Base-by-base conservation (phyloP, 1,139 yeast species). In the Candida anutae region DNA sequence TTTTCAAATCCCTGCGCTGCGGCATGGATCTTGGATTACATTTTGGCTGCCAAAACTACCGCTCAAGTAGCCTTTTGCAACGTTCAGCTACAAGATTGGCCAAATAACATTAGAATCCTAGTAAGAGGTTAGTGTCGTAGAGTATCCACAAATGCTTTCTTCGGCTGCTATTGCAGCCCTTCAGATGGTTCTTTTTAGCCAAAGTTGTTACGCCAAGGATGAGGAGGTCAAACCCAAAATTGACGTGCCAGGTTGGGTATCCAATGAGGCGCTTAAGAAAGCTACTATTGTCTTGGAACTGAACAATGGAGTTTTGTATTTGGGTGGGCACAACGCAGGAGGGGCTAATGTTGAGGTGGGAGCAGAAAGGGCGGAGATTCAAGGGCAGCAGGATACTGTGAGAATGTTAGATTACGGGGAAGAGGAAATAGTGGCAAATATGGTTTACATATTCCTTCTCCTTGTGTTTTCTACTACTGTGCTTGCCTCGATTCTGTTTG, bases 371-470 rank as follows among this genome's bases (percentile, higher is more conserved):
- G 10, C 6, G 13, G 22, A 20, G 11, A 3, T 9, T 5, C 17
- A n/a, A n/a, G n/a, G n/a, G n/a, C n/a, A n/a, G n/a, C n/a, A n/a
- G n/a, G n/a, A n/a, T n/a, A n/a, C n/a, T n/a, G n/a, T n/a, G n/a
- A n/a, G n/a, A n/a, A n/a, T n/a, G n/a, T n/a, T n/a, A n/a, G n/a
- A n/a, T n/a, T n/a, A n/a, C n/a, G n/a, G n/a, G n/a, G n/a, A n/a
- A n/a, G n/a, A n/a, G n/a, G n/a, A 46, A 12, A 29, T 55, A n/a
- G 29, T 55, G 3, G 44, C 59, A n/a, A 53, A 49, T 31, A 42
- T 51, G 3, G 36, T 53, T n/a, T 56, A 55, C 32, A 44, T 54
- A 4, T 55, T 55, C 27, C 29, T 54, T 24, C 33, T 53, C 3
- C 29, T 56, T n/a, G 40, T 54, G 9, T 40, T 53, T 17, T 29